Conservation (phyloP, 148 eudicot species). For the Spergularia marina region DNA sequence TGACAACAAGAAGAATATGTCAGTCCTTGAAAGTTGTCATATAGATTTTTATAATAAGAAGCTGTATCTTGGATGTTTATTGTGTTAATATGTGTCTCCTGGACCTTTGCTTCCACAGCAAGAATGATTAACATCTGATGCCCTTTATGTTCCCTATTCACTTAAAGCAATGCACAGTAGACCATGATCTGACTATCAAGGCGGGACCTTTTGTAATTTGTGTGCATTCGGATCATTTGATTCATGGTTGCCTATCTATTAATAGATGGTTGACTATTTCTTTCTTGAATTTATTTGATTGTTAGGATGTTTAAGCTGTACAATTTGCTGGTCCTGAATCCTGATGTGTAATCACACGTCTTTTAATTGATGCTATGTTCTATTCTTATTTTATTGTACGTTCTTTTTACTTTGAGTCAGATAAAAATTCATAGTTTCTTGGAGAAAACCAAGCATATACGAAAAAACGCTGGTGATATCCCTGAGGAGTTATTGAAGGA, state of each 20-base stretch:
- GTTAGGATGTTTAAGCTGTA: neutral
- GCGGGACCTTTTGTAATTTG: no score
- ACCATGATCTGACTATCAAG: no score
- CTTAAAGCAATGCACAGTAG: no score
- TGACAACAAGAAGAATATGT: no score
- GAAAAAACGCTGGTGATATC: conserved; percentile 38
- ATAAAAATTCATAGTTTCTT: conserved; percentile 67
- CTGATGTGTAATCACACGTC: neutral
- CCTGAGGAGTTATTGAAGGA: conserved; percentile 50
- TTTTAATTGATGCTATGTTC: neutral
- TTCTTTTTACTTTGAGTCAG: conserved; percentile 35
- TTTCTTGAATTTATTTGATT: neutral
- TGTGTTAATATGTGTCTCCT: no score
- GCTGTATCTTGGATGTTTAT: no score
- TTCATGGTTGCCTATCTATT: neutral
- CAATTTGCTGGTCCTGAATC: conserved; percentile 1
- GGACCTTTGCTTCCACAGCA: no score
- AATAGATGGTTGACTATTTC: neutral
- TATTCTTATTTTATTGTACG: neutral
- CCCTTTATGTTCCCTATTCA: no score
- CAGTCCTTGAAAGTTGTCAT: neutral
- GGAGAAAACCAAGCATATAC: conserved; percentile 64
- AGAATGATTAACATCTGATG: no score
- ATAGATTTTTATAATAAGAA: no score
- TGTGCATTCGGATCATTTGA: no score